Evolutionary conservation across 345 rosid genomes (phyloP).

Genomic region (Melaleuca alternifolia): DNA sequence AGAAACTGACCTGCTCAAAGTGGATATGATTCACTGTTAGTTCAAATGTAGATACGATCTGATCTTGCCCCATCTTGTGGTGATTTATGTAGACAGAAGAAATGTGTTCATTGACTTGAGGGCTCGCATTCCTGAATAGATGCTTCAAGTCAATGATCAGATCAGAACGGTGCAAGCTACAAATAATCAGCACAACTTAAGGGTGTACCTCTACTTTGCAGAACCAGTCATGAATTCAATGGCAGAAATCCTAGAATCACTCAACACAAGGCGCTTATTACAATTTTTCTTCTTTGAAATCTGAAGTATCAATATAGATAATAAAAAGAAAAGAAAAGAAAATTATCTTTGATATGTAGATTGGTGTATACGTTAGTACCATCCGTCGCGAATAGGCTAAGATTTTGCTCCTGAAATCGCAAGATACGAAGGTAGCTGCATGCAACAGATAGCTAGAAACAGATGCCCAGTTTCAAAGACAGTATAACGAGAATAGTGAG

Average conservation of each 20-base stretch:
- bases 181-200: conserved; percentile 40
- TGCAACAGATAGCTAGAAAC: too few relatives aligned
- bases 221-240: conserved; percentile 68
- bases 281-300: too few relatives aligned
- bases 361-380: too few relatives aligned
- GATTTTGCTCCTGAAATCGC: too few relatives aligned
- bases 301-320: too few relatives aligned
- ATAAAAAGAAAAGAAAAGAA: too few relatives aligned
- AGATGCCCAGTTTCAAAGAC: neutral
- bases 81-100: conserved; percentile 50
- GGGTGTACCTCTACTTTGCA: conserved; percentile 71
- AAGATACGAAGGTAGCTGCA: too few relatives aligned
- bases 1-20: neutral
- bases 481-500: too few relatives aligned
- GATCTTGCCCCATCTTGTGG: neutral
- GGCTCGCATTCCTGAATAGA: conserved; percentile 60
- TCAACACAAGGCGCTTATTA: conserved; percentile 6
- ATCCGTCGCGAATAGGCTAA: too few relatives aligned
- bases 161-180: conserved; percentile 80
- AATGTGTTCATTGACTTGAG: conserved; percentile 50
- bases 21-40: neutral
- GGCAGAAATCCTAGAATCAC: conserved; percentile 36
- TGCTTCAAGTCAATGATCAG: conserved; percentile 47
- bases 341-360: too few relatives aligned
- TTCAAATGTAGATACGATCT: neutral